Conservation (phyloP, 148 eudicot genomes). For the Limonium bicolor region DNA sequence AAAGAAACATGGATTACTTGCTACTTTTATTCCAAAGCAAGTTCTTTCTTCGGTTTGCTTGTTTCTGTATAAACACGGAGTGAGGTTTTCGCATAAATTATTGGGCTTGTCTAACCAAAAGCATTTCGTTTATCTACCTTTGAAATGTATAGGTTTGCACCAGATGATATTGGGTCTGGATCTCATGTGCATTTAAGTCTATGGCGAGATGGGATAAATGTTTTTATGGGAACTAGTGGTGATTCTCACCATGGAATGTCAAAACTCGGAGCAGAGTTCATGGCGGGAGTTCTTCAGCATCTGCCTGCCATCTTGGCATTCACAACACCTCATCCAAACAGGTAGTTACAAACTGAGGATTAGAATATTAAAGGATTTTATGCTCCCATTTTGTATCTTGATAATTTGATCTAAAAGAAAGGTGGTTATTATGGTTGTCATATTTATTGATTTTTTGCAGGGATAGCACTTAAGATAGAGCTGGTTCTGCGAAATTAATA, state of each 20-base stretch:
- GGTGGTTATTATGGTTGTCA: no score
- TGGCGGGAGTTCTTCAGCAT: constrained; percentile 92
- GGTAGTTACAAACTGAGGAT: constrained; percentile 31
- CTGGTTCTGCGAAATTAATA: no score
- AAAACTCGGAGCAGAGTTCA: constrained; percentile 77
- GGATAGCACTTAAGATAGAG: no score
- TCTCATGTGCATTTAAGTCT: constrained; percentile 95
- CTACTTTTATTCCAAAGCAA: constrained; percentile 93
- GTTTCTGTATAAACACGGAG: no score
- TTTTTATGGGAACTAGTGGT: constrained; percentile 60
- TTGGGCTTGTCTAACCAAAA: neutral
- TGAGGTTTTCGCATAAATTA: no score
- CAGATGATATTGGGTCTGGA: constrained; percentile 87
- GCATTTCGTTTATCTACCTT: neutral
- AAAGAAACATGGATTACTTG: constrained; percentile 81
- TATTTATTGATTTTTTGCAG: no score
- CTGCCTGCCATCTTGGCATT: constrained; percentile 90
- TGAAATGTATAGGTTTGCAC: constrained; percentile 32
- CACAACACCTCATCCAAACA: constrained; percentile 84
- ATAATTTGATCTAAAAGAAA: no score
- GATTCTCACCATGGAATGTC: constrained; percentile 55
- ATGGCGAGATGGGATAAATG: constrained; percentile 65
- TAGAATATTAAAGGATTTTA: no score
- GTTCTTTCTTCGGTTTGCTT: no score
- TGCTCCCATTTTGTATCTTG: no score